Evolutionary conservation across 805 yeast species (phyloP), one percentile per base, ranked within the genome.

Genomic region (Scheffersomyces lignosus): DNA sequence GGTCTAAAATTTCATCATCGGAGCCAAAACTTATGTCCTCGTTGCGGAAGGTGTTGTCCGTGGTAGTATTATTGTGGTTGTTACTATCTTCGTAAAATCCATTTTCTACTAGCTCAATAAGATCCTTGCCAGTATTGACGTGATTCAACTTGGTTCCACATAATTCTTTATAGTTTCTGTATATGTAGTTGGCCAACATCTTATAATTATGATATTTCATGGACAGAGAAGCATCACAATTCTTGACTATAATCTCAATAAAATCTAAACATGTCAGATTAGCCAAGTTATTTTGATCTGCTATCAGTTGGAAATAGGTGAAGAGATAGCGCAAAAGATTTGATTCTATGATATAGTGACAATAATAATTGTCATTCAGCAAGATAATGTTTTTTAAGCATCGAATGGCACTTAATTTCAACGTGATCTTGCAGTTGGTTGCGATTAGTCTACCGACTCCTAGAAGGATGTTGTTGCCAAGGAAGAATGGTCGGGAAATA

Each of bases 191-290:
- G 4, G 64, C 66, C 33, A 69, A 47, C 9, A 45, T 29, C 29
- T 53, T 56, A 45, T 45, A 65, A 36, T 62, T 62, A 13, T 52
- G 48, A 15, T 48, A 34, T 12, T 41, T 40, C 20, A 36, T 43
- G 16, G 40, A 33, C 18, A 44, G 36, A 17, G 38, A 38, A 4
- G 37, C 31, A 22, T 51, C 62, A 40, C 58, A 56, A 33, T 53
- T 59, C 39, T 47, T 52, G 22, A 50, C 43, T 26, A 62, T 52
- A 15, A 71, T 66, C 47, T 78, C 83, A 23, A 81, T 63, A 15
- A 90, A 66, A 54, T 85, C 89, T 31, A 88, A 66, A 44, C 91
- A 75, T 4, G 90, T 75, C 0, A 96, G 88, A 51, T 80, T 84
- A 3, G 84, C 73, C 41, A 89, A 61, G 52, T 81, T 84, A 54